phyloP scores from a whole-genome alignment of 345 rosid genomes.

The Gossypium stocksii region DNA sequence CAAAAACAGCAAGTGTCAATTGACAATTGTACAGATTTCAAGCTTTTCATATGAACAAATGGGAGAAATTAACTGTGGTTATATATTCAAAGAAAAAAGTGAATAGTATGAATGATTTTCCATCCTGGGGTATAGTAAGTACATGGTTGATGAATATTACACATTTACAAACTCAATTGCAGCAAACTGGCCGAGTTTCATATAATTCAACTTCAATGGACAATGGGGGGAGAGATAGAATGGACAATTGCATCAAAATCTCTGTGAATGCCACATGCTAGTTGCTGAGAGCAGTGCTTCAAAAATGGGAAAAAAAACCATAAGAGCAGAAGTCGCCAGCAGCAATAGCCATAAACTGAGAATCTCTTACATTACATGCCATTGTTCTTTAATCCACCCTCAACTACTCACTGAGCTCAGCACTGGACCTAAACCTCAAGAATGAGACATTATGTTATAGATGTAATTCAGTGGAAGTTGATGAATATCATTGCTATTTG shows the following conservation, averaged over 20 bases:
- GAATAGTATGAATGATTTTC: not conserved
- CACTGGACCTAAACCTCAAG: slow-evolving; percentile 12
- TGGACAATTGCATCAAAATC: slow-evolving; percentile 16
- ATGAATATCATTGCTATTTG: not conserved
- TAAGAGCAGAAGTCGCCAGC: not conserved
- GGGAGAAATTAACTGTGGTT: slow-evolving; percentile 1
- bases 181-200: not conserved
- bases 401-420: slow-evolving; percentile 12
- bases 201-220: not conserved
- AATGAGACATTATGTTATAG: not conserved
- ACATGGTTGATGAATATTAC: not conserved
- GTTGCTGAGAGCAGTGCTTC: slow-evolving; percentile 7
- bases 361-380: not conserved
- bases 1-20: too few species aligned
- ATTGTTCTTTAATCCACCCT: slow-evolving; percentile 8
- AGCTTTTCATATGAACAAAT: not conserved
- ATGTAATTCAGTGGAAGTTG: not conserved
- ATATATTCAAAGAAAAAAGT: not conserved
- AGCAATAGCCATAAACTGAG: not conserved
- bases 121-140: not conserved
- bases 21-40: too few species aligned
- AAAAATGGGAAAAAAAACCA: not conserved
- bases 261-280: slow-evolving; percentile 19
- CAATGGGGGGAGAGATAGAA: not conserved
- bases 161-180: slow-evolving; percentile 11